Conservation (phyloP, 106 monocot genomes). For the Amphibolis antarctica region DNA sequence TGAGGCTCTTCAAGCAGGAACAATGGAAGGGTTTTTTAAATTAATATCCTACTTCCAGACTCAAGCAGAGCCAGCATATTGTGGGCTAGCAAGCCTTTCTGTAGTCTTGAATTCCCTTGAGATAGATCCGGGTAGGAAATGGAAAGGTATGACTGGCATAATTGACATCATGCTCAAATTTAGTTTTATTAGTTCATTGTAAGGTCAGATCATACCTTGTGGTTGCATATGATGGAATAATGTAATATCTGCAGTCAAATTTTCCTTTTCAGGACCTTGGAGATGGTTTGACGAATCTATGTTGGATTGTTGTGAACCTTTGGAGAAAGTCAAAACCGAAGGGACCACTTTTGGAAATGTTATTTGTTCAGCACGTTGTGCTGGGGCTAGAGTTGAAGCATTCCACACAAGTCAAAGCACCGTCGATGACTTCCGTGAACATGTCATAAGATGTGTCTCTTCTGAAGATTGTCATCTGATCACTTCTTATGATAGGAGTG, state of each 20-base stretch:
- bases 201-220: neutral
- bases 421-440: constrained; percentile 65
- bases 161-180: neutral
- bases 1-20: constrained; percentile 79
- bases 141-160: constrained; percentile 70
- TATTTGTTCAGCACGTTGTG: constrained; percentile 83
- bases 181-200: too few species aligned
- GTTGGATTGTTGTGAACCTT: too few species aligned
- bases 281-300: constrained; percentile 61
- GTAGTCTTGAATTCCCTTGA: constrained; percentile 86
- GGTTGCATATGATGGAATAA: neutral
- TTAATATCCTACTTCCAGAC: constrained; percentile 89
- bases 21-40: constrained; percentile 91
- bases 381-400: constrained; percentile 81
- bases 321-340: constrained; percentile 22
- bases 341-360: constrained; percentile 90
- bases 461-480: constrained; percentile 82
- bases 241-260: neutral
- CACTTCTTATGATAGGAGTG: constrained; percentile 59
- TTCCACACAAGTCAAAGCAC: constrained; percentile 52
- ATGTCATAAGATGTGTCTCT: constrained; percentile 54
- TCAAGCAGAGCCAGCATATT: constrained; percentile 91
- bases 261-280: constrained; percentile 16
- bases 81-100: constrained; percentile 82
- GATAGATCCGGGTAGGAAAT: constrained; percentile 87